These are phyloP conservation scores for Exidia glandulosa DNA, from an alignment of 768 basidiomycete species.

Conservation along the genomic window DNA sequence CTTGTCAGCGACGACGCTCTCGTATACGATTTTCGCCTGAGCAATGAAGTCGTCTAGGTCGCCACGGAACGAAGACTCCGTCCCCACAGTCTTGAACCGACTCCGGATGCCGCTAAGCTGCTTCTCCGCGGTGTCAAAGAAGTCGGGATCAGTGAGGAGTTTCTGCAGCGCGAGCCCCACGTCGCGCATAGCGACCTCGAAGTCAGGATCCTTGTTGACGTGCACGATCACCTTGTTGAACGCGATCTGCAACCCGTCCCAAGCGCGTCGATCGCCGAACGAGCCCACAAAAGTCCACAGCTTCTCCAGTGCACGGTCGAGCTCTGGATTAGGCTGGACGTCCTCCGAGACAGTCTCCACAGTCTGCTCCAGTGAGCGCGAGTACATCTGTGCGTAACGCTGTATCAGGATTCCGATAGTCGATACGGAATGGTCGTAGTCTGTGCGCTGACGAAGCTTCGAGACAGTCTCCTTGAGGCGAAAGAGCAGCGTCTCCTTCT, in stretches of 20 bases:
- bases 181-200: neutral
- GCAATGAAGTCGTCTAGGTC: neutral
- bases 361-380: neutral
- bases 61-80: neutral
- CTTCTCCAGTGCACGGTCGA: neutral
- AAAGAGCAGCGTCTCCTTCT: neutral
- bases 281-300: neutral
- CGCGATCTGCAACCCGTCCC: neutral
- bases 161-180: neutral
- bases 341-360: neutral
- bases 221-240: neutral
- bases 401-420: neutral
- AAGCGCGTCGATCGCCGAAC: neutral
- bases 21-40: neutral
- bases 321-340: neutral
- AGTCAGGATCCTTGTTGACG: neutral
- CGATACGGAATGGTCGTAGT: neutral
- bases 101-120: neutral
- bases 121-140: neutral
- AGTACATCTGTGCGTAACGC: neutral
- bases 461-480: neutral
- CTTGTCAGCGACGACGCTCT: neutral
- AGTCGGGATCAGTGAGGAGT: neutral
- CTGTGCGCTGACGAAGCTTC: neutral
- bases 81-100: neutral